Base-by-base conservation (phyloP, 495 filamentous ascomycete species). In the Xylaria cubensis region DNA sequence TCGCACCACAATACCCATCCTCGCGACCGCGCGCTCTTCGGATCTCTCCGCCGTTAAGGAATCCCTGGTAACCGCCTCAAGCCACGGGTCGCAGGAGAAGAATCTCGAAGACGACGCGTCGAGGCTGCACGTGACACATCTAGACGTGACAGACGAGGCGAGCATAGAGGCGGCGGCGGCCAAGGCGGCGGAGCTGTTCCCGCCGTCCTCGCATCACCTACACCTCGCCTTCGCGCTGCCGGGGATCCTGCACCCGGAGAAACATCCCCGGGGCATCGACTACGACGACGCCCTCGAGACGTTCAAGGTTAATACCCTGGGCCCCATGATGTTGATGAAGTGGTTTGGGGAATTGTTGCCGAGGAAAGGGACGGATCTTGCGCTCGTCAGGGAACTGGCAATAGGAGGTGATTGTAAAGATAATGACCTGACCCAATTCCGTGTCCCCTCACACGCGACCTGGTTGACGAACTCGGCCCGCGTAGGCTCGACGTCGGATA, bases 211-310 rank as follows among this genome's bases (percentile, higher is more conserved):
- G 24, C 75, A 87, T 72, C 86, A 90, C 62, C 87, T 96, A 1
- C 91, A 90, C 59, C 89, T 94, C 15, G 88, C 90, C 10, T 88
- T 94, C 71, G 87, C 87, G 56, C 78, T 94, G 2, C 92, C 93
- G 0, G 94, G 94, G 0, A 86, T 94, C 64, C 86, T 97, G 1
- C 84, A 90, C 77, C 90, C 93, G 0, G 94, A 97, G 75, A 94
- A 92, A 74, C 88, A 90, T 1, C 92, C 90, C 0, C 72, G 79
- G 0, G 89, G 92, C 68, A 85, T 97, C 56, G 79, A 89, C 67
- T 82, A 84, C 64, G 84, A 78, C 8, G 74, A 82, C 41, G 88
- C 92, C 1, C 80, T 90, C 19, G 80, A 89, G 12, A 92, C 86
- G 24, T 91, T 93, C 77, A 81, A 85, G 24, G 87, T 91, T 46